A percentile compares a stretch with the other conserved stretches of the same genome.
Evolutionary conservation across 768 basidiomycete genomes (phyloP).

Genomic region (Podaxis mareebaensis): DNA sequence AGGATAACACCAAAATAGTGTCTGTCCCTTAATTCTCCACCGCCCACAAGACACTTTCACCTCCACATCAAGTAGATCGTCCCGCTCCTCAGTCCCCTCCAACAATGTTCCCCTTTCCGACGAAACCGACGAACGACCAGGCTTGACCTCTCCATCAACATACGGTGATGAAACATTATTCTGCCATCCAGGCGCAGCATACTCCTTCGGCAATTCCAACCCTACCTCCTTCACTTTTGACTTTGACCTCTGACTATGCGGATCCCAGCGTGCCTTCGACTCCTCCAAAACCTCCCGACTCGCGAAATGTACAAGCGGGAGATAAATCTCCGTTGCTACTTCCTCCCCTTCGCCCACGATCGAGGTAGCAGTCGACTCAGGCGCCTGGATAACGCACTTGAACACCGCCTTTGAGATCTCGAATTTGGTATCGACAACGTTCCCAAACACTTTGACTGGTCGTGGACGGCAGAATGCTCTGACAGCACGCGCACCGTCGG

Average conservation of each 20-base stretch:
- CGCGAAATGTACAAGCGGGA: constrained; percentile 90
- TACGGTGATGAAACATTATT: neutral
- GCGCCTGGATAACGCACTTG: constrained; percentile 54
- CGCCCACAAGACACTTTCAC: constrained; percentile 44
- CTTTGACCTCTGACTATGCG: constrained; percentile 5
- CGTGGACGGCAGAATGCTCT: constrained; percentile 86
- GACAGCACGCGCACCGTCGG: constrained; percentile 83
- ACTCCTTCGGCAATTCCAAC: constrained; percentile 12
- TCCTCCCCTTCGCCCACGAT: constrained; percentile 30
- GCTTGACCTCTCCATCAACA: neutral
- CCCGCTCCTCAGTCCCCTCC: constrained; percentile 21
- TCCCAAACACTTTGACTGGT: constrained; percentile 75
- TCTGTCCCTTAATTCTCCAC: constrained; percentile 49
- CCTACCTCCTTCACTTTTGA: neutral
- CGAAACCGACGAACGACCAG: neutral
- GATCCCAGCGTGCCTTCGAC: constrained; percentile 12
- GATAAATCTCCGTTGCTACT: constrained; percentile 84
- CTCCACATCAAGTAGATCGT: constrained; percentile 40
- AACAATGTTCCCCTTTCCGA: constrained; percentile 16
- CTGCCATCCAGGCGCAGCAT: neutral
- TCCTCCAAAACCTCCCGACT: constrained; percentile 33
- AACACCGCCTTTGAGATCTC: constrained; percentile 73
- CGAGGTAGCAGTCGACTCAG: constrained; percentile 44
- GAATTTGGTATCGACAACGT: constrained; percentile 66
- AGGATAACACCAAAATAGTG: constrained; percentile 55